Base-by-base conservation (phyloP, 495 filamentous ascomycete genomes). In the Talaromyces stipitatus region DNA sequence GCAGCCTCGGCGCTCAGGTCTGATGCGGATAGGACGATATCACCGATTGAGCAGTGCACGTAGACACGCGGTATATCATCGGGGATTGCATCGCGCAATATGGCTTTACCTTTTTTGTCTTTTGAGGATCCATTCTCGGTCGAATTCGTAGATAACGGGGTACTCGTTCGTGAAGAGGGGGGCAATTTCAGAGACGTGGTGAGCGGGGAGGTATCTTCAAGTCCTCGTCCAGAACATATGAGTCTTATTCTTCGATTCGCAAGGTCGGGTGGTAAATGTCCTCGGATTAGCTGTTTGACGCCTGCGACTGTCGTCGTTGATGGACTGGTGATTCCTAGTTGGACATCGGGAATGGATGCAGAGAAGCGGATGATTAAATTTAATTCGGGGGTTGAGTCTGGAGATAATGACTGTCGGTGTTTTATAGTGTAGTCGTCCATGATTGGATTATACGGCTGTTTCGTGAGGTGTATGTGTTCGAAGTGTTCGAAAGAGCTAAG, bases 11-110 rank as follows among this genome's bases (percentile, higher is more conserved):
- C 76, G 2, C 71, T 76, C 18, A 97, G 81, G 27, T 94, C 90
- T 0, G 70, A 56, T 2, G 81, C 65, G 0, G 87, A 82, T 22
- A 96, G 82, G 5, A 69, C 64, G 11, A 77, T 70, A 47, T 80
- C 78, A 62, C 90, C 88, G 57, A 97, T 88, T 38, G 86, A 89
- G 80, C 92, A 97, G 77, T 95, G 91, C 51, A 95, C 84, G 72
- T 94, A 95, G 62, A 91, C 75, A 22, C 84, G 77, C 4, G 68
- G 70, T 23, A 66, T 62, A 22, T 77, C 23, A 20, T 12, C 10
- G 23, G 55, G 16, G 20, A 47, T 65, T 28, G 51, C 63, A 20
- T 69, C 72, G 12, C 78, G 76, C 12, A 81, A 63, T 12, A 79
- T 67, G 20, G 69, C 76, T 70, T 84, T 87, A 64, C 77, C 82